phyloP scores from a whole-genome alignment of 495 filamentous ascomycete genomes.

The Hyphodiscus hymeniophilus region DNA sequence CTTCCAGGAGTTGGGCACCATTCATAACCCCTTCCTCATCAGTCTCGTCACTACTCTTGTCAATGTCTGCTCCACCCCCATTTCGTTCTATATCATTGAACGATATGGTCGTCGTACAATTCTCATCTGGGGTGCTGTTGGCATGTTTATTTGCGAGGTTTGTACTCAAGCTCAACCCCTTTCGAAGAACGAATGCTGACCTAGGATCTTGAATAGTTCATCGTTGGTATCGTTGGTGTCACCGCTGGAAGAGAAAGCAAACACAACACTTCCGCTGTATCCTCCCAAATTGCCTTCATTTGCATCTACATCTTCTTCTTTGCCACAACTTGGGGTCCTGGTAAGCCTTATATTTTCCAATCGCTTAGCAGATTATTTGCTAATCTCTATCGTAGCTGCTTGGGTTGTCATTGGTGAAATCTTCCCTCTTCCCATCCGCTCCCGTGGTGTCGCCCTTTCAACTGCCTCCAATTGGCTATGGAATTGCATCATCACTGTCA shows the following conservation, averaged over 20 bases:
- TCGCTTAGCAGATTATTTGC: constrained; percentile 39
- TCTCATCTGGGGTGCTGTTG: constrained; percentile 58
- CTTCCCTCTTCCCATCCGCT: constrained; percentile 77
- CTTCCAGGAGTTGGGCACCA: constrained; percentile 52
- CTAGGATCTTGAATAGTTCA: too few relatives aligned
- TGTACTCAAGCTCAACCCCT: too few relatives aligned
- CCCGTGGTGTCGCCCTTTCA: constrained; percentile 69
- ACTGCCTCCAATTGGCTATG: constrained; percentile 86
- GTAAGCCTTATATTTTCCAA: constrained; percentile 32
- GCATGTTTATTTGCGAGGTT: constrained; percentile 79
- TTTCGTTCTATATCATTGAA: constrained; percentile 57
- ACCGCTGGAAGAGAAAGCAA: constrained; percentile 40
- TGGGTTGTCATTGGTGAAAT: constrained; percentile 86
- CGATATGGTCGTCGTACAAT: constrained; percentile 60
- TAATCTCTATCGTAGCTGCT: constrained; percentile 24
- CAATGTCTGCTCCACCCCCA: constrained; percentile 66
- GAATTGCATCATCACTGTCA: constrained; percentile 42
- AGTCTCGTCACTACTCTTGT: constrained; percentile 64
- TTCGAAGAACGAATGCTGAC: too few relatives aligned
- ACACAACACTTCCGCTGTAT: constrained; percentile 18
- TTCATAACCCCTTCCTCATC: constrained; percentile 58
- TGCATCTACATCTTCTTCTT: constrained; percentile 77
- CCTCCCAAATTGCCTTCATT: constrained; percentile 53
- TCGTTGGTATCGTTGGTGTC: constrained; percentile 69
- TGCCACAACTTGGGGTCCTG: constrained; percentile 66